Evolutionary conservation across 768 basidiomycete species (phyloP).

Genomic region (Tulasnella calospora): DNA sequence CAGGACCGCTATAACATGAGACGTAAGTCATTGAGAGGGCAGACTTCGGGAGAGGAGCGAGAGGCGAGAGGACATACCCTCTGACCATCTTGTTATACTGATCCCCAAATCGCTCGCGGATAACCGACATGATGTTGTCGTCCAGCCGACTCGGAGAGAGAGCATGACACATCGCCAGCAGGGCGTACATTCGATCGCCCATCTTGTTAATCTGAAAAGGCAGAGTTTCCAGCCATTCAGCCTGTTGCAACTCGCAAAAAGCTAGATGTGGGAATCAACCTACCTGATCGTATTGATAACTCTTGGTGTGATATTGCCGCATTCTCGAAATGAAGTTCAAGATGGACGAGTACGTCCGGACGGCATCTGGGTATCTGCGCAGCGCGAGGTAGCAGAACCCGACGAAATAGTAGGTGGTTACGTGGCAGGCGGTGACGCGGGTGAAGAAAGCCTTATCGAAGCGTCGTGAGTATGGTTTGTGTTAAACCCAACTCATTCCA

Average conservation of each 20-base stretch:
- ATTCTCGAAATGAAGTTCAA: slow-evolving; percentile 94
- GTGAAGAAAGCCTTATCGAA: slow-evolving; percentile 67
- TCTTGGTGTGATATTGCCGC: slow-evolving; percentile 93
- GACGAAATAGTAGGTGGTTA: slow-evolving; percentile 90
- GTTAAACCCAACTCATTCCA: too few relatives aligned
- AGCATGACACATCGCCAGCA: slow-evolving; percentile 90
- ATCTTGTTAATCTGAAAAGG: slow-evolving; percentile 82
- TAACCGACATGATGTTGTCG: slow-evolving; percentile 88
- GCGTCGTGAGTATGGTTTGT: background rate
- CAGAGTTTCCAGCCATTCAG: background rate
- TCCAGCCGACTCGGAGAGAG: slow-evolving; percentile 89
- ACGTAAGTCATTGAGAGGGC: too few relatives aligned
- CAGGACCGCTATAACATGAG: slow-evolving; percentile 36
- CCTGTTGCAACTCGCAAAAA: background rate
- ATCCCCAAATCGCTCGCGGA: slow-evolving; percentile 91
- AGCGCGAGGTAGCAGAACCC: slow-evolving; percentile 97
- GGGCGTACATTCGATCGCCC: slow-evolving; percentile 94
- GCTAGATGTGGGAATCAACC: slow-evolving; percentile 27
- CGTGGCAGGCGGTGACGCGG: slow-evolving; percentile 93
- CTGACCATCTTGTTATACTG: slow-evolving; percentile 80
- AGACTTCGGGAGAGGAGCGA: too few relatives aligned
- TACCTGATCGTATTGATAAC: slow-evolving; percentile 95
- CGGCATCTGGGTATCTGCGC: slow-evolving; percentile 90
- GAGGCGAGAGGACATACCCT: slow-evolving; percentile 51
- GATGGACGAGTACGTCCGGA: slow-evolving; percentile 86